Conservation (phyloP, 495 filamentous ascomycete species). For the Hypoxylon fuscum region DNA sequence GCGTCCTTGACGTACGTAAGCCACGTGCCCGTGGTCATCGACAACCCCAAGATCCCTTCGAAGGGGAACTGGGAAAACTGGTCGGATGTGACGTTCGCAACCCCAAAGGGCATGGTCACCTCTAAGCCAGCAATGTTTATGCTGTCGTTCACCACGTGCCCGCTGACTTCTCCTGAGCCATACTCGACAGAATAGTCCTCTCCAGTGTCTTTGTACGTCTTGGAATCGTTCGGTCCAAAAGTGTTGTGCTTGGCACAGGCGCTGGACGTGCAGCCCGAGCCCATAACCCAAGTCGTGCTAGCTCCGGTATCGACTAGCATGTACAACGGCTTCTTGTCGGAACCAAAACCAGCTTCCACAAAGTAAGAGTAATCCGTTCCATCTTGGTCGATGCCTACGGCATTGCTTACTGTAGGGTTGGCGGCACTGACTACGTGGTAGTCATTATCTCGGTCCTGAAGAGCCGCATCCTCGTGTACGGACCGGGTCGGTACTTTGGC, state of each 20-base stretch:
- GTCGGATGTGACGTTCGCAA: conserved; percentile 69
- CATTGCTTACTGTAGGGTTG: conserved; percentile 63
- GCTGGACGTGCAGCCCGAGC: conserved; percentile 65
- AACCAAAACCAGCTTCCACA: conserved; percentile 70
- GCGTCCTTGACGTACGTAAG: conserved; percentile 67
- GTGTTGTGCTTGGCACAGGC: conserved; percentile 72
- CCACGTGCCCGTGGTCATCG: conserved; percentile 68
- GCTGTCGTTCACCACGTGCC: conserved; percentile 68
- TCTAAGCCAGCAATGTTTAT: conserved; percentile 70
- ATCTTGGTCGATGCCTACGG: conserved; percentile 75
- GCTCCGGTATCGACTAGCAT: conserved; percentile 85
- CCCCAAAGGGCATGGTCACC: conserved; percentile 70
- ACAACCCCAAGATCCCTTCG: conserved; percentile 88
- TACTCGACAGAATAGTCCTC: conserved; percentile 70
- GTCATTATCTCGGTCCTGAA: conserved; percentile 52
- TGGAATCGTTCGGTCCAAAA: conserved; percentile 70
- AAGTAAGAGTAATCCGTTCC: conserved; percentile 84
- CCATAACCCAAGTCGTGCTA: conserved; percentile 81
- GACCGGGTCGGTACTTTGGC: conserved; percentile 18
- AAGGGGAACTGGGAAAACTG: conserved; percentile 80
- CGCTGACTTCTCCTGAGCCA: conserved; percentile 74
- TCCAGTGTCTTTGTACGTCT: conserved; percentile 56
- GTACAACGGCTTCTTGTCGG: conserved; percentile 68
- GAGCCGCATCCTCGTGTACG: conserved; percentile 8
- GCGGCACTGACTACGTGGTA: conserved; percentile 67